Evolutionary conservation across 495 filamentous ascomycete genomes (phyloP), one percentile per base, ranked within the genome.

Genomic region (Aspergillus coremiiformis): DNA sequence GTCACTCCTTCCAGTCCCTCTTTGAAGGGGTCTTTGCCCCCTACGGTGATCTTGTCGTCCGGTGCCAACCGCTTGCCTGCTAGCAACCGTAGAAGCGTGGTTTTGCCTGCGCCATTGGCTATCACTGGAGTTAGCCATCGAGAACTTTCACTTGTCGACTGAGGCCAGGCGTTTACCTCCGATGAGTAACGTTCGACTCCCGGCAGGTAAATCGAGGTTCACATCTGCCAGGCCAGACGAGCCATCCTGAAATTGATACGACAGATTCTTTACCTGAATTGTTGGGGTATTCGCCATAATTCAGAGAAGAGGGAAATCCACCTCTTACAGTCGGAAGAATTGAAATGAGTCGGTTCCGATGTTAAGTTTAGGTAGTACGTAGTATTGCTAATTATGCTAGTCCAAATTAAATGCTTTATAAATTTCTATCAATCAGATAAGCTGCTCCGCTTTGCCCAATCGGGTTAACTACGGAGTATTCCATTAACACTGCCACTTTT

Each of bases 21-120:
- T 59, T 85, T 85, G 80, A 99, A 97, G 7, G 93, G 93, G 71
- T 97, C 94, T 24, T 87, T 79, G 47, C 86, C 88, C 29, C 78
- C 84, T 37, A 99, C 83, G 51, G 68, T 66, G 59, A 99, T 82
- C 20, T 81, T 84, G 56, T 76, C 70, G 24, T 66, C 67, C 0
- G 94, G 94, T 2, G 93, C 85, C 50, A 99, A 84, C 20, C 90
- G 88, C 69, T 96, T 97, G 54, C 93, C 93, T n/a, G 87, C 86
- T 39, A 94, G 79, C 26, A 89, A 76, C 50, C 86, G 91, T 39
- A 99, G 85, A 27, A 99, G 83, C 3, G 93, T 97, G 19, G 94
- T 97, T 65, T 99, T 99, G 37, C 93, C 93, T 15, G 94, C 92
- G 61, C 93, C 93, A 68, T 99, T 99, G 52, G 94, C 85, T 88